Conservation (phyloP, 345 rosid genomes). For the Mangifera indica region DNA sequence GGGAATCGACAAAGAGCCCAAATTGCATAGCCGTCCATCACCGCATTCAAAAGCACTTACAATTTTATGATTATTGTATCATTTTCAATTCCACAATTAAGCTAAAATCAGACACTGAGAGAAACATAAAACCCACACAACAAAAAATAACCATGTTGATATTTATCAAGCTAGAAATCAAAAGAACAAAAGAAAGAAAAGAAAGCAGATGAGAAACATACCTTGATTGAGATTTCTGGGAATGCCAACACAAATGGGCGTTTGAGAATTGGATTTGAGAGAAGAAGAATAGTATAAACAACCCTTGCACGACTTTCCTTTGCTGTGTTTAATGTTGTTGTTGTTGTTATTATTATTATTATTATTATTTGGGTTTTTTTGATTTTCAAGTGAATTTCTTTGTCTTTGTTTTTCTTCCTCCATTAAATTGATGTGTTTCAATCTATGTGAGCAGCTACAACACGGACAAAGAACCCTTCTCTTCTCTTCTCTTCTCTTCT, state of each 20-base stretch:
- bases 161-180: neutral
- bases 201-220: slow-evolving; percentile 5
- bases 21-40: neutral
- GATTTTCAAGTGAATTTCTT: neutral
- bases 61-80: neutral
- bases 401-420: slow-evolving; percentile 18
- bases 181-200: slow-evolving; percentile 1
- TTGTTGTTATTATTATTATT: slow-evolving; percentile 5
- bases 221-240: slow-evolving; percentile 41
- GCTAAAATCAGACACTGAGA: neutral
- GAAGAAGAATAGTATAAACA: slow-evolving; percentile 42
- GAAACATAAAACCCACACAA: neutral
- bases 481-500: too few species aligned
- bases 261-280: slow-evolving; percentile 33
- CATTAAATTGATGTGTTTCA: slow-evolving; percentile 1
- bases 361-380: slow-evolving; percentile 21
- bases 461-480: too few species aligned
- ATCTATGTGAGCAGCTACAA: too few species aligned
- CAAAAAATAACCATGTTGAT: neutral
- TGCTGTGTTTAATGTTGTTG: neutral
- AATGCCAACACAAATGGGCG: slow-evolving; percentile 48
- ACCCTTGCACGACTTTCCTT: slow-evolving; percentile 51
- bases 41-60: neutral
- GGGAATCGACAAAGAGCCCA: neutral
- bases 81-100: too few species aligned